Percentiles rank a stretch among this genome's conserved stretches.
phyloP scores from a whole-genome alignment of 768 basidiomycete genomes.

The Mrakia gelida region DNA sequence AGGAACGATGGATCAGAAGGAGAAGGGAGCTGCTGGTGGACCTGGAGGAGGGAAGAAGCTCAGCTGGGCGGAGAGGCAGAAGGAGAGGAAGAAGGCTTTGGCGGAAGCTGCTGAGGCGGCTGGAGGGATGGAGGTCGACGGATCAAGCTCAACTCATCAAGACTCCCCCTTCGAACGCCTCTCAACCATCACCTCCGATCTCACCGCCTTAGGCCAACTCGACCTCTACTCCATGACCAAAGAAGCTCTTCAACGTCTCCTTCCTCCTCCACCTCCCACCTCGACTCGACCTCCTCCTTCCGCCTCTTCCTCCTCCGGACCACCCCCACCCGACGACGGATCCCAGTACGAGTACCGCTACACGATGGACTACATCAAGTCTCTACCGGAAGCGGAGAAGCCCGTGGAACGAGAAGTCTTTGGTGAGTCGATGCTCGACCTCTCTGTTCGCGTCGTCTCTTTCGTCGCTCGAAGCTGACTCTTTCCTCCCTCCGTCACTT shows the following conservation, averaged over 20 bases:
- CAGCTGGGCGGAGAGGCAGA: constrained; percentile 42
- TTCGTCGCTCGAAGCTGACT: background rate
- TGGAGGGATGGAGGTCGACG: constrained; percentile 28
- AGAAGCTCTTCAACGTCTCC: constrained; percentile 45
- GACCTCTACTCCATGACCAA: constrained; percentile 45
- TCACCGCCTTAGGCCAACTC: constrained; percentile 43
- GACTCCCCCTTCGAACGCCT: constrained; percentile 41
- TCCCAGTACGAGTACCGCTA: constrained; percentile 44
- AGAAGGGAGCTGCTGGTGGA: constrained; percentile 35
- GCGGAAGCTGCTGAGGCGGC: constrained; percentile 22
- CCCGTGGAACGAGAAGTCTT: constrained; percentile 46
- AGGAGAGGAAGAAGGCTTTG: constrained; percentile 34
- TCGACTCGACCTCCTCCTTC: background rate
- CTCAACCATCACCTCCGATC: constrained; percentile 42
- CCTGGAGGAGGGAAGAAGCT: constrained; percentile 50
- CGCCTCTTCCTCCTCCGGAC: background rate
- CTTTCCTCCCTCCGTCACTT: constrained; percentile 42
- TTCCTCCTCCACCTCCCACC: constrained; percentile 36
- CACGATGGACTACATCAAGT: constrained; percentile 42
- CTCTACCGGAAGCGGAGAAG: constrained; percentile 41
- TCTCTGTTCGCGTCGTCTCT: background rate
- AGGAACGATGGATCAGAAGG: constrained; percentile 41
- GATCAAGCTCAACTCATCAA: constrained; percentile 19
- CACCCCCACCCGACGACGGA: constrained; percentile 35
- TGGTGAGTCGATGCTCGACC: constrained; percentile 41